Base-by-base conservation (phyloP, 768 basidiomycete species). In the Leccinum arenicola region DNA sequence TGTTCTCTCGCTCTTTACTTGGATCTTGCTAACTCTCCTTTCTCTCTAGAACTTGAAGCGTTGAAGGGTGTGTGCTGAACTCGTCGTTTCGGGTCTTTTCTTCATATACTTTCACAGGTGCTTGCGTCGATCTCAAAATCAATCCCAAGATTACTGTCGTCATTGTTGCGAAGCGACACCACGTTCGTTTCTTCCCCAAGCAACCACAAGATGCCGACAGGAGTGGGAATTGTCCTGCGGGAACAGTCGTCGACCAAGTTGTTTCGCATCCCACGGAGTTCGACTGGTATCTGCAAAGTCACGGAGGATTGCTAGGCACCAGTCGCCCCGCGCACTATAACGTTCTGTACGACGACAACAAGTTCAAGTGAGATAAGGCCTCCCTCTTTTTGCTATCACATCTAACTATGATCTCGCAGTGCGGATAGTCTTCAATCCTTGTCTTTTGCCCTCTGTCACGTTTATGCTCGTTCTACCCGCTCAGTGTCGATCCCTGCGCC, bases 401-500 rank as follows among this genome's bases (percentile, higher is more conserved):
- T 43, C 65, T 59, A 40, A 71, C 45, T 29, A 45, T 47, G 35
- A 8, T 53, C 55, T 40, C 54, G 10, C 58, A 88, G 85, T 27
- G 78, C 86, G 15, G 86, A 90, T 66, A 80, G 83, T 15, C 72
- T 93, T 45, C 92, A 93, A 64, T 79, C 81, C 0, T 69, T 86
- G 3, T 85, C 90, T 0, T 93, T 88, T 54, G 86, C 89, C 0
- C 76, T 94, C 0, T 91, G 89, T 66, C 89, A 94, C 50, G 85
- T 91, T 0, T 93, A 91, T 62, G 88, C 90, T 1, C 82, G 90
- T 3, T 84, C 89, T 10, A 91, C 89, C 3, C 84, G 90, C 23
- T 88, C 89, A 0, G 90, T 91, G 1, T 91, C 90, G 0, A 91
- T 91, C 52, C 90, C 90, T 0, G 90, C 89, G 0, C 90, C 90